Percentiles rank a stretch among this genome's conserved stretches.
Conservation (phyloP, 2,329 filamentous ascomycete genomes). For the Trichoderma endophyticum region DNA sequence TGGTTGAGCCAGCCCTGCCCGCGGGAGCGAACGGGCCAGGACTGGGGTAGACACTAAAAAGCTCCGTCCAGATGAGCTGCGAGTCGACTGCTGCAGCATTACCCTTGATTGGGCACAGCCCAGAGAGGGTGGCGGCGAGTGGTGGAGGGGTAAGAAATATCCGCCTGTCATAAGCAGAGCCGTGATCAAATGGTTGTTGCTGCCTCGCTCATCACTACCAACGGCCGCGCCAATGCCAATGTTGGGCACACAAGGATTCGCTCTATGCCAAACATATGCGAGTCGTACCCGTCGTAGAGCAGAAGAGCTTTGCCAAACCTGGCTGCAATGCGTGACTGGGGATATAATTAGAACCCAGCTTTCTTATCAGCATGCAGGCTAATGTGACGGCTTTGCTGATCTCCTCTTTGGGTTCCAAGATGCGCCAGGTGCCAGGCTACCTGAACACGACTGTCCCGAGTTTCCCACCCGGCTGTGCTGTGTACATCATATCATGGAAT, state of each 20-base stretch:
- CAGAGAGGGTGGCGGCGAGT: neutral
- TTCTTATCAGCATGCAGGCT: slow-evolving; percentile 8
- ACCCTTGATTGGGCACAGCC: slow-evolving; percentile 14
- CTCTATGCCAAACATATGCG: slow-evolving; percentile 1
- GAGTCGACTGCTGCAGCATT: slow-evolving; percentile 9
- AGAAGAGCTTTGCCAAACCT: neutral
- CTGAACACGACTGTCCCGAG: neutral
- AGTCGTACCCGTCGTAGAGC: slow-evolving; percentile 4
- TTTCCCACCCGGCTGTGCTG: slow-evolving; percentile 3
- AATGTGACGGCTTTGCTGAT: slow-evolving; percentile 1
- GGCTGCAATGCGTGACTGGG: neutral
- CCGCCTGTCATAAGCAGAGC: slow-evolving; percentile 12
- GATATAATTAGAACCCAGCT: slow-evolving; percentile 17
- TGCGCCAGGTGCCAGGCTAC: neutral
- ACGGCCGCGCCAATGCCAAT: slow-evolving; percentile 10
- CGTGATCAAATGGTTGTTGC: slow-evolving; percentile 11
- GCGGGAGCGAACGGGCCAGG: slow-evolving; percentile 19
- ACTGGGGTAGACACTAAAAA: slow-evolving; percentile 18
- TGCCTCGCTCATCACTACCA: neutral
- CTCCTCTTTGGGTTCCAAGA: neutral
- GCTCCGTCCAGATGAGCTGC: slow-evolving; percentile 16
- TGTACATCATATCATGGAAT: neutral
- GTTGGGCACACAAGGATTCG: slow-evolving; percentile 17
- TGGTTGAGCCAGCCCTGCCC: slow-evolving; percentile 20
- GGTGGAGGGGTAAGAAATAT: slow-evolving; percentile 8